Evolutionary conservation across 2,329 filamentous ascomycete species (phyloP), one percentile per base, ranked within the genome.

Genomic region (Paraphoma chrysanthemicola): DNA sequence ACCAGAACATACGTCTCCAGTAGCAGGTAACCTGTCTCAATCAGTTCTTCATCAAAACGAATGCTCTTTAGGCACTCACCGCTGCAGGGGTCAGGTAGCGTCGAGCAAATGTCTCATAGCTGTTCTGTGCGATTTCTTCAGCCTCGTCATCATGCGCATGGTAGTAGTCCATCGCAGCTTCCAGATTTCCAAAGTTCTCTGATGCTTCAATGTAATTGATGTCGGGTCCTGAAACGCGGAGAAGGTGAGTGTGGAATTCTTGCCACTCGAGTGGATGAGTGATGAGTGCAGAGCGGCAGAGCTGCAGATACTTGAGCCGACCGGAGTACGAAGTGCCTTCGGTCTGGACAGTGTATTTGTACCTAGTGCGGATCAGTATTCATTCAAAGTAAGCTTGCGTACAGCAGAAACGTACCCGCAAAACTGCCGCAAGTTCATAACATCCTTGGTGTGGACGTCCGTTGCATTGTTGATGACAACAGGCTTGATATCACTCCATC

Each of bases 321-420:
- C 82, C 83, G 3, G 83, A 85, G 70, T 83, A 85, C 7, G 80
- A 83, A 39, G 79, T 79, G 0, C 83, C 83, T 68, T 85, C 83
- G 1, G 82, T 82, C 53, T 85, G 82, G 2, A 80, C 79, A 1
- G 85, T 76, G 63, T 81, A 86, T 71, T 82, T 82, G 64, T 85
- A 86, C 31, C 75, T 75, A 30, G 14, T 11, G 14, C 11, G 4
- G 9, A 23, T 51, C 12, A 51, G 31, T 16, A 3, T 17, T 17
- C 3, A n/a, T 42, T 4, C 39, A 16, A 2, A 17, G 10, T 42
- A 9, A 16, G 16, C 39, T 3, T 51, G 10, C 11, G 11, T 4
- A 4, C 11, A 42, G 10, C 16, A 36, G 33, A 23, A 12, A 50
- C 56, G 38, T 69, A 69, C 61, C 71, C 69, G 53, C 71, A 74